Evolutionary conservation across 2,329 filamentous ascomycete species (phyloP), one percentile per base, ranked within the genome.

Genomic region (Hyphodiscus sp.): DNA sequence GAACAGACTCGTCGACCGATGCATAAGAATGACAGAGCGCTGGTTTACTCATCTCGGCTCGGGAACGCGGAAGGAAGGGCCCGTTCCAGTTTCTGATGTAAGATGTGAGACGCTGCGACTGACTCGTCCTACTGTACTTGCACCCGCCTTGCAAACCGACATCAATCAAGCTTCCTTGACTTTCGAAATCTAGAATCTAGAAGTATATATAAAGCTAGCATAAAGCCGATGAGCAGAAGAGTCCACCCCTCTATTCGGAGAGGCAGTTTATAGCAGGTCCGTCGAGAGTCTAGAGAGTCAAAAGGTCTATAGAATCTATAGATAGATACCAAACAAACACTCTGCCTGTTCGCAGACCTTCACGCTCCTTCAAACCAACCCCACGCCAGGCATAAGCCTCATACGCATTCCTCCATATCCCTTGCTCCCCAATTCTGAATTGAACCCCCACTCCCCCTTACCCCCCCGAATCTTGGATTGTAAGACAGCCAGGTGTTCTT

Each of bases 31-130:
- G 33, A 38, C 11, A 38, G 23, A 33, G 45, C 20, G 26, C 38
- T 50, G 45, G 47, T 47, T 47, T 41, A 38, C 23, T 55, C 49
- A 51, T 45, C 47, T 57, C 52, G 51, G 50, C 46, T 20, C 53
- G 52, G 47, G 41, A 48, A n/a, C 6, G 41, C 57, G 57, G 57
- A 57, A 57, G 54, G 50, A 47, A 53, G 38, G 52, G 50, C 52
- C 57, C 51, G 47, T 51, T 50, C 44, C 44, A 48, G 41, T 49
- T 56, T 51, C 18, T 47, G 23, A 50, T 53, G 2, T 38, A 10
- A n/a, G 50, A 49, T 47, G 45, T 54, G 49, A 51, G 48, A 23
- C 42, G 42, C 10, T 20, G 44, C 20, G 30, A 45, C 47, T 53
- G 11, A n/a, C n/a, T n/a, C n/a, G n/a, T n/a, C n/a, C n/a, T n/a